Base-by-base conservation (phyloP, 352 stramenopile species). In the Nothophytophthora sp. region DNA sequence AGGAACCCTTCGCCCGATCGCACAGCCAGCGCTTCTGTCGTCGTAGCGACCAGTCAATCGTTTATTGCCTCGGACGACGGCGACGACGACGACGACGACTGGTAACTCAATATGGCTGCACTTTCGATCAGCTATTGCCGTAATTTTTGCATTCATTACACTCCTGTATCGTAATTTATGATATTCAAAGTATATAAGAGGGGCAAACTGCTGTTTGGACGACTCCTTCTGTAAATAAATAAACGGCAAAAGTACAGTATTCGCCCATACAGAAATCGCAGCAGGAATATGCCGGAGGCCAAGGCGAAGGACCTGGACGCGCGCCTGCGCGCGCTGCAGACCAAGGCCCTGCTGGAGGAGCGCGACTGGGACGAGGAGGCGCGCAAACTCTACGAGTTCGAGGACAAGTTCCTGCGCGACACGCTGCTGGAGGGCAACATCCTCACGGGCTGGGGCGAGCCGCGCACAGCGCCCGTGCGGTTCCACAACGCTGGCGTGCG, bases 371-470 rank as follows among this genome's bases (percentile, higher is more conserved):
- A 45, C 11, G 79, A 90, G 37, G 70, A 90, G 50, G 66, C 83
- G 43, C 63, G 73, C 49, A 86, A 88, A 60, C 70, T 92, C 27
- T 89, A 70, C 36, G 81, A 92, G 63, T 65, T 88, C 19, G 81
- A 92, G 62, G 81, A 89, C 19, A 77, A 70, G 30, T 90, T 84
- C 25, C 55, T 92, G 52, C 67, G 72, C 23, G 76, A 89, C 33
- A 90, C 76, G 35, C 46, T 85, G 37, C 60, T 81, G 20, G 77
- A 89, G 39, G 81, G 81, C 62, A 92, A 92, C 64, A 67, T 89
- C 8, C 62, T 88, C 18, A 76, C 69, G 19, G 81, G 81, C 27
- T 92, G 77, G 77, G 81, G 78, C 20, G 76, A 90, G 46, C 63
- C 77, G 32, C 73, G 78, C 25, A 76, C 74, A 9, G 80, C 80